Evolutionary conservation across 2,329 filamentous ascomycete species (phyloP).

Genomic region (Fusarium albosuccineum): DNA sequence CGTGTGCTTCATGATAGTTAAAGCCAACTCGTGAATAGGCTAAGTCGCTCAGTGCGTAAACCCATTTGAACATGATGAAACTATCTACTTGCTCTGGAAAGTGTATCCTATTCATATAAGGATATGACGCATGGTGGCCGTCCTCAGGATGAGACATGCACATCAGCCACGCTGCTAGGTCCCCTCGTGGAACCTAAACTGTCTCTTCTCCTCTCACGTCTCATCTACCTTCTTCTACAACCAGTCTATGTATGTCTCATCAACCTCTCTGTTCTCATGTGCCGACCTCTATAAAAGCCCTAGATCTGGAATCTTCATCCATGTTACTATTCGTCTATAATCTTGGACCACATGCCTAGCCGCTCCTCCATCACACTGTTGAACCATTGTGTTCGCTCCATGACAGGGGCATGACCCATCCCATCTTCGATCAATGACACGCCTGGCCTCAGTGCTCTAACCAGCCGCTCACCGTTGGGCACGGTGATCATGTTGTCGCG

Average conservation of each 20-base stretch:
- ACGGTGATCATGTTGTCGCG: constrained; percentile 83
- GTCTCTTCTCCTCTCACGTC: neutral
- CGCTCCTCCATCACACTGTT: constrained; percentile 71
- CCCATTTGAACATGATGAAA: neutral
- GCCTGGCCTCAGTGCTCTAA: constrained; percentile 73
- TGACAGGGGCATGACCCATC: constrained; percentile 79
- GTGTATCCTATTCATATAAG: neutral
- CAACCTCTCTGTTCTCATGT: neutral
- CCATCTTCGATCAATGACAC: constrained; percentile 74
- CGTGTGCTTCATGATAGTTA: neutral
- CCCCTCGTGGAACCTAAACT: constrained; percentile 25
- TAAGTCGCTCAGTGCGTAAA: neutral
- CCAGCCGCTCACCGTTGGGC: constrained; percentile 76
- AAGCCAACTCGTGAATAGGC: neutral
- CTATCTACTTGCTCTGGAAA: neutral
- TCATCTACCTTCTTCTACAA: neutral
- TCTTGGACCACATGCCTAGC: constrained; percentile 65
- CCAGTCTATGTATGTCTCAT: neutral
- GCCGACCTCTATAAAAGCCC: neutral
- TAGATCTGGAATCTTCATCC: neutral
- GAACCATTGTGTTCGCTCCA: constrained; percentile 79
- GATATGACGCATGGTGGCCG: neutral
- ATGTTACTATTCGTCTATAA: constrained; percentile 47
- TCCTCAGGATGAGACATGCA: constrained; percentile 17
- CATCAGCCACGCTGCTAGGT: neutral